A percentile compares a stretch with the other conserved stretches of the same genome.
Evolutionary conservation across 2,329 filamentous ascomycete species (phyloP).

Genomic region (Rhynchosporium secalis): DNA sequence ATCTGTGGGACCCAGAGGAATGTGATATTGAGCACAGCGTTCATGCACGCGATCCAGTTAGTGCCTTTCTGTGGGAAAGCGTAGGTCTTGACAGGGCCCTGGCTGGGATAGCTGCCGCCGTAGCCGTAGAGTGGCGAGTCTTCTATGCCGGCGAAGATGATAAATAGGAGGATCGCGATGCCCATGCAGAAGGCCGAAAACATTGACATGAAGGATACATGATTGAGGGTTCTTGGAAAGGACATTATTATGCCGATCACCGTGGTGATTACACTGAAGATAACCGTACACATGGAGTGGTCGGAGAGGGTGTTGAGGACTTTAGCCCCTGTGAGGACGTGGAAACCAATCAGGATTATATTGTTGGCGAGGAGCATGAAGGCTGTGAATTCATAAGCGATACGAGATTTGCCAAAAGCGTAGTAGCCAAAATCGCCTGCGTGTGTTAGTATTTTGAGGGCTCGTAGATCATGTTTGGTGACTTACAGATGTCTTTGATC

Average conservation of each 20-base stretch:
- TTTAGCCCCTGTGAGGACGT: conserved; percentile 51
- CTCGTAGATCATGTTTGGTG: not conserved
- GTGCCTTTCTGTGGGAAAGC: conserved; percentile 49
- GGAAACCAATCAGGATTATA: conserved; percentile 52
- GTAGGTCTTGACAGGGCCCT: conserved; percentile 47
- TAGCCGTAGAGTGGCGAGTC: conserved; percentile 47
- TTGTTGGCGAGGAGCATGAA: conserved; percentile 54
- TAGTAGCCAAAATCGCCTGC: conserved; percentile 50
- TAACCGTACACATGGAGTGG: conserved; percentile 50
- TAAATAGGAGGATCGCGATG: conserved; percentile 50
- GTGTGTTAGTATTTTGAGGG: not conserved
- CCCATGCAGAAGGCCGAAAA: conserved; percentile 47
- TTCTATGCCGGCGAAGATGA: conserved; percentile 51
- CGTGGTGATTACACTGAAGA: conserved; percentile 48
- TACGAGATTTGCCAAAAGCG: conserved; percentile 45
- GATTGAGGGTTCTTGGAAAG: conserved; percentile 46
- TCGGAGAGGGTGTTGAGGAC: conserved; percentile 50
- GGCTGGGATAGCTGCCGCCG: conserved; percentile 47
- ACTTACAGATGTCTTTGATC: conserved; percentile 50
- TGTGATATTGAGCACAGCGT: conserved; percentile 51
- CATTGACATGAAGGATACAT: conserved; percentile 53
- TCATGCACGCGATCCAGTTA: conserved; percentile 50
- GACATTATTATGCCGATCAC: conserved; percentile 51
- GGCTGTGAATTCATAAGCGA: conserved; percentile 47
- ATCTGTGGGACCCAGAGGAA: conserved; percentile 54